Evolutionary conservation across 1,139 yeast species (phyloP).

Genomic region (Arxiozyma slooffiae): DNA sequence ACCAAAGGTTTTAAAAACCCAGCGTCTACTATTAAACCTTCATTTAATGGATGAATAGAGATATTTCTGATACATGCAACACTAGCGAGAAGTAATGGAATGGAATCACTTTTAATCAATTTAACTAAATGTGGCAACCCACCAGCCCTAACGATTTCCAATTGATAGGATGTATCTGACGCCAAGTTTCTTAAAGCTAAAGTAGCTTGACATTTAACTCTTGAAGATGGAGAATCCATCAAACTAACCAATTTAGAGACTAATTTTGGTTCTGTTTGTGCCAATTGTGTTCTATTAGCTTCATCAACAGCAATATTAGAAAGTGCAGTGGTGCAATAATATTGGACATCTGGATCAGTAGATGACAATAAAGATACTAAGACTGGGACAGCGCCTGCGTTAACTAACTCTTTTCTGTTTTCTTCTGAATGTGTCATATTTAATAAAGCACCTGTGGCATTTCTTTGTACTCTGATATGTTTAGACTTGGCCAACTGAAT

Average conservation of each 20-base stretch:
- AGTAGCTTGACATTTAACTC: constrained; percentile 98
- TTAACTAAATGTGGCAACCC: constrained; percentile 89
- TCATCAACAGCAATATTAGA: constrained; percentile 97
- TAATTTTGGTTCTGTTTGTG: constrained; percentile 89
- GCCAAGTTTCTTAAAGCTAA: constrained; percentile 91
- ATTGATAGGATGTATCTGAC: constrained; percentile 82
- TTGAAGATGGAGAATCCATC: constrained; percentile 86
- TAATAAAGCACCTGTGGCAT: constrained; percentile 93
- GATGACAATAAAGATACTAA: constrained; percentile 80
- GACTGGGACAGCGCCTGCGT: constrained; percentile 97
- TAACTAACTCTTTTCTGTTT: constrained; percentile 90
- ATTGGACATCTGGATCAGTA: constrained; percentile 92
- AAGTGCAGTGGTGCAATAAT: constrained; percentile 94
- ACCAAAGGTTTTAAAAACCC: constrained; percentile 90
- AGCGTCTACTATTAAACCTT: constrained; percentile 89
- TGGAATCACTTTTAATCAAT: constrained; percentile 78
- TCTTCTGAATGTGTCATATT: constrained; percentile 98
- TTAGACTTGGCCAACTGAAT: constrained; percentile 89
- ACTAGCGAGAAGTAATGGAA: constrained; percentile 87
- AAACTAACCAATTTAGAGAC: constrained; percentile 78
- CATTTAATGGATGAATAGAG: constrained; percentile 92
- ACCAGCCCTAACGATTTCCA: constrained; percentile 90
- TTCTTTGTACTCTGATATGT: constrained; percentile 93
- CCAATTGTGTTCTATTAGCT: constrained; percentile 72
- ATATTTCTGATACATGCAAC: constrained; percentile 97